A percentile compares a stretch with the other conserved stretches of the same genome.
Evolutionary conservation across 371 early-diverging fungal species (phyloP).

Genomic region (Syncephalastrum contaminatum): DNA sequence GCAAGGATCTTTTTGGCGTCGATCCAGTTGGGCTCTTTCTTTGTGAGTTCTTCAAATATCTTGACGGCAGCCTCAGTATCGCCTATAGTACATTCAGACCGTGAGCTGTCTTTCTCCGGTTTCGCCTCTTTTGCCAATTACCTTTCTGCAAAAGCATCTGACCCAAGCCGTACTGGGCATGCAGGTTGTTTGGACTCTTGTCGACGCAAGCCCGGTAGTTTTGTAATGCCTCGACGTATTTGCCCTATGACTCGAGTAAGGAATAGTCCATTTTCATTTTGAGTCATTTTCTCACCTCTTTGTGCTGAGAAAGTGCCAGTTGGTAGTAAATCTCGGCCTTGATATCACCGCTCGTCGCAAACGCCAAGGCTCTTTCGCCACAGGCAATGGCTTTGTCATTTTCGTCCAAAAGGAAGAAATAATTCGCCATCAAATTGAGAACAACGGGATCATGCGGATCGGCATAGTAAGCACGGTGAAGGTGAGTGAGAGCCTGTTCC

Average conservation of each 20-base stretch:
- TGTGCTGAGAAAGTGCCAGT: constrained; percentile 58
- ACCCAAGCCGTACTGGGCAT: constrained; percentile 79
- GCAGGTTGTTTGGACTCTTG: constrained; percentile 63
- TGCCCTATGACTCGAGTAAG: constrained; percentile 24
- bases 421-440: constrained; percentile 57
- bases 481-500: constrained; percentile 41
- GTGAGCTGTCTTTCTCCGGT: not conserved
- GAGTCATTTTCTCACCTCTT: constrained; percentile 24
- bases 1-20: constrained; percentile 63
- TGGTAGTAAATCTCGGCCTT: constrained; percentile 66
- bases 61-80: constrained; percentile 62
- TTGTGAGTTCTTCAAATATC: constrained; percentile 66
- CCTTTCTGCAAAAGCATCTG: constrained; percentile 64
- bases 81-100: constrained; percentile 16
- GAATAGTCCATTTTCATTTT: not conserved
- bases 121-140: constrained; percentile 5
- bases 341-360: constrained; percentile 49
- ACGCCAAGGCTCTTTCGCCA: constrained; percentile 43
- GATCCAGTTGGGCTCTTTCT: constrained; percentile 31
- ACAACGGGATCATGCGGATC: constrained; percentile 53
- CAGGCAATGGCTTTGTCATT: constrained; percentile 49
- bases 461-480: constrained; percentile 50
- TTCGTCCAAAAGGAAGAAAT: constrained; percentile 52
- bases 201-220: constrained; percentile 69
- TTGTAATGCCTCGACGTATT: constrained; percentile 70